These are phyloP conservation scores for Cryptosporidium ryanae DNA, from an alignment of 169 alveolate genomes.

Conservation along the genomic window DNA sequence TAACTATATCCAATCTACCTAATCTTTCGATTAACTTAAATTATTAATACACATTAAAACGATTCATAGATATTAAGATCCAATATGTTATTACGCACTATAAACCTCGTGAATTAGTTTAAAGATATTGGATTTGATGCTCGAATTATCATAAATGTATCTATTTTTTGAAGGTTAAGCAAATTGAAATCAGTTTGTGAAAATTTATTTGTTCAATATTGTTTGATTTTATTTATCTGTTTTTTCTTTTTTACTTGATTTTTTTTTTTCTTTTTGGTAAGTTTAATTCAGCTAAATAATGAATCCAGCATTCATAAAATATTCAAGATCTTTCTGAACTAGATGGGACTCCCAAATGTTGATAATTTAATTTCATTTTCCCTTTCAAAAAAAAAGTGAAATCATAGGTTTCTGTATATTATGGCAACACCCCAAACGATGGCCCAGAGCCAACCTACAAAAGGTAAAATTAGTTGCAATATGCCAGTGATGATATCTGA, in stretches of 20 bases:
- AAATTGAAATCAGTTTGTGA: too few species aligned
- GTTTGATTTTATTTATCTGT: not conserved
- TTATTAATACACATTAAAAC: too few species aligned
- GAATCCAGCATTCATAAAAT: not conserved
- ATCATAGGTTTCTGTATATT: conserved; percentile 63
- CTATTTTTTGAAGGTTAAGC: too few species aligned
- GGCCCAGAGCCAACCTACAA: conserved; percentile 88
- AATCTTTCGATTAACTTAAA: too few species aligned
- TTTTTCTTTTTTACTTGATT: not conserved
- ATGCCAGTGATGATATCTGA: conserved; percentile 84
- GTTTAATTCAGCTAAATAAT: not conserved
- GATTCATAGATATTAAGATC: too few species aligned
- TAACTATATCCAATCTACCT: too few species aligned
- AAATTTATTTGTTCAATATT: too few species aligned
- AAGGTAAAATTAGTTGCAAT: conserved; percentile 81
- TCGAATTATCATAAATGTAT: too few species aligned
- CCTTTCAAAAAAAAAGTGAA: not conserved
- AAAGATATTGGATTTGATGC: too few species aligned
- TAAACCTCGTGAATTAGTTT: too few species aligned
- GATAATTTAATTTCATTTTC: not conserved
- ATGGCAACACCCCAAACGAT: conserved; percentile 85
- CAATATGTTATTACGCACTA: too few species aligned
- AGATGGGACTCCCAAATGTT: not conserved
- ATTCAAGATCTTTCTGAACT: not conserved
- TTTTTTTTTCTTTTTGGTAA: not conserved